Conservation (phyloP, 441 rosid genomes). For the Euphorbia schlechtendalii region DNA sequence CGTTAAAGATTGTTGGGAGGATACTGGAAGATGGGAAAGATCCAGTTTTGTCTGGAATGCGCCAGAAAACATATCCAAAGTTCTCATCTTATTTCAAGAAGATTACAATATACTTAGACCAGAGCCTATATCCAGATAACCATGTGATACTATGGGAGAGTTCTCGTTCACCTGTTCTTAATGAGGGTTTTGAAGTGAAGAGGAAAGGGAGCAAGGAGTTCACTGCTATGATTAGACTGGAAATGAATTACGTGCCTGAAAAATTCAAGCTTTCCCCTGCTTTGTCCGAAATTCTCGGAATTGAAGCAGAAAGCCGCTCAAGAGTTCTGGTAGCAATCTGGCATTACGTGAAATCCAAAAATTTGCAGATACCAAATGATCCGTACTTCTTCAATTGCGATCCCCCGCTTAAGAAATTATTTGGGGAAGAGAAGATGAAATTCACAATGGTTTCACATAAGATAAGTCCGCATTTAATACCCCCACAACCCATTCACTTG, state of each 20-base stretch:
- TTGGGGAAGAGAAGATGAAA: conserved; percentile 65
- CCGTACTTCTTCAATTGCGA: conserved; percentile 58
- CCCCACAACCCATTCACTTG: conserved; percentile 62
- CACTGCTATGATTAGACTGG: conserved; percentile 52
- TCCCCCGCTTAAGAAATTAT: conserved; percentile 59
- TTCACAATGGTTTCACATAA: conserved; percentile 51
- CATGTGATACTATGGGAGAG: conserved; percentile 71
- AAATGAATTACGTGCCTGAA: conserved; percentile 66
- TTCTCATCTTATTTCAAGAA: conserved; percentile 69
- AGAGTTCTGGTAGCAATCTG: conserved; percentile 63
- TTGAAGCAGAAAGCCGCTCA: conserved; percentile 59
- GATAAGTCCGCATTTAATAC: conserved; percentile 46
- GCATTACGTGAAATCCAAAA: conserved; percentile 63
- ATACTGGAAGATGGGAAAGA: conserved; percentile 69
- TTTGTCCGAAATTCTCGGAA: conserved; percentile 56
- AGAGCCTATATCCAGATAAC: conserved; percentile 60
- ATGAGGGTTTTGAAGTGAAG: conserved; percentile 77
- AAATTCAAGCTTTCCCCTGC: conserved; percentile 60
- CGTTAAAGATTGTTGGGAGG: conserved; percentile 64
- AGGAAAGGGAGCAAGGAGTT: conserved; percentile 76
- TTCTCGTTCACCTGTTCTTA: conserved; percentile 54
- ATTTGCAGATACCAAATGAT: conserved; percentile 55
- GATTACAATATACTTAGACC: conserved; percentile 65
- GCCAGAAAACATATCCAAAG: conserved; percentile 39
- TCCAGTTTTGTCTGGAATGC: conserved; percentile 42